Base-by-base conservation (phyloP, 2,329 filamentous ascomycete species). In the Monosporascus cannonballus region DNA sequence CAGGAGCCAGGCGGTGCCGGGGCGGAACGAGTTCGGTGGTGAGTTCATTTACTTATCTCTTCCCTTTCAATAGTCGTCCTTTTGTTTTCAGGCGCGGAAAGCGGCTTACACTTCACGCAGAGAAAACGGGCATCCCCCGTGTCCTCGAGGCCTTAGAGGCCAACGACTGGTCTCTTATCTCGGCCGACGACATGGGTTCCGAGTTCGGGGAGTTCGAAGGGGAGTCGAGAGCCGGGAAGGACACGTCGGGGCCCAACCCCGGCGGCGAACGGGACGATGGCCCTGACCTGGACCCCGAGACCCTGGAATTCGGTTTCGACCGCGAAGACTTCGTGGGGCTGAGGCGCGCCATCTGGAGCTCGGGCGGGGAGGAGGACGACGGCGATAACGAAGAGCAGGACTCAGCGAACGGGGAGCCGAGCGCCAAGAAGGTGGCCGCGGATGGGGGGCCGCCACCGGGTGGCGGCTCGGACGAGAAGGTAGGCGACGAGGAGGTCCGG, bases 61-160 rank as follows among this genome's bases (percentile, higher is more conserved):
- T 38, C 11, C 3, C 24, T 48, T 14, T 27, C 6, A 17, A 11
- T 30, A 48, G 17, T 51, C 49, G 11, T 47, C 11, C 30, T 34
- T 34, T 14, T 2, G 4, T 34, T 14, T 34, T 14, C 48, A 20
- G 17, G 25, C 8, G 27, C 30, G 41, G 25, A 24, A 22, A 3
- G 6, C 37, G 2, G 34, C 50, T 58, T 17, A 59, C 34, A 8
- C 7, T 2, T n/a, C 18, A 18, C 9, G 2, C 54, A 82, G 84
- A 86, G 66, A 79, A 78, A 54, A 77, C 74, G 34, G 84, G 84
- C 17, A 74, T 86, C 38, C 72, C 78, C 1, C 75, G 85, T 9
- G 74, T 82, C 2, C 72, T 74, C 8, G 83, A 87, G 62, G 84
- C 84, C 0, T 67, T 88, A 15, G 77, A 87, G 61, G 73, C 83